Evolutionary conservation across 2,329 filamentous ascomycete genomes (phyloP).

Genomic region (Phialophora chinensis): DNA sequence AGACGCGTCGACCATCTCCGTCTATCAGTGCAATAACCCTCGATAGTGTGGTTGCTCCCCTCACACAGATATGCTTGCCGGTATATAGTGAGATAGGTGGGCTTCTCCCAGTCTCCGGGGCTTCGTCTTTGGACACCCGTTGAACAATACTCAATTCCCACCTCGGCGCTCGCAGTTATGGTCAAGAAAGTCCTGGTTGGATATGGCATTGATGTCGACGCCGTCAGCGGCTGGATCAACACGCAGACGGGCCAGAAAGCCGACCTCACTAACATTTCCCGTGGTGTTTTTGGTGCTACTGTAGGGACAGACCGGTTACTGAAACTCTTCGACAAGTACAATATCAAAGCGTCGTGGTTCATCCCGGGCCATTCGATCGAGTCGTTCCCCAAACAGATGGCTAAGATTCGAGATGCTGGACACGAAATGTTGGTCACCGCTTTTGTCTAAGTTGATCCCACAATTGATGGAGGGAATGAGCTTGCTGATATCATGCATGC

Average conservation of each 20-base stretch:
- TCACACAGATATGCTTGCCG: neutral
- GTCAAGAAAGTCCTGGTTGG: slow-evolving; percentile 32
- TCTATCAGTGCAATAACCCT: neutral
- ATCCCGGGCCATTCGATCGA: slow-evolving; percentile 65
- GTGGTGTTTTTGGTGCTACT: slow-evolving; percentile 40
- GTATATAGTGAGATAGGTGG: slow-evolving; percentile 4
- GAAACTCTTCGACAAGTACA: slow-evolving; percentile 49
- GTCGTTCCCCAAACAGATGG: slow-evolving; percentile 59
- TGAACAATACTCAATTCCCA: too few species aligned
- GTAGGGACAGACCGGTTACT: slow-evolving; percentile 44
- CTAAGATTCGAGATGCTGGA: slow-evolving; percentile 49
- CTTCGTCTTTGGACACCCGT: neutral
- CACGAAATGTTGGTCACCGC: slow-evolving; percentile 47
- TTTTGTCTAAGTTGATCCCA: neutral
- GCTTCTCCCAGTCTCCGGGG: neutral
- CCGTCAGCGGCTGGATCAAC: slow-evolving; percentile 45
- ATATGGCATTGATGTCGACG: slow-evolving; percentile 36
- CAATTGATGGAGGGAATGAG: neutral
- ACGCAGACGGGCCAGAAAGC: slow-evolving; percentile 47
- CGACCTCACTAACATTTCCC: slow-evolving; percentile 43
- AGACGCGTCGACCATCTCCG: slow-evolving; percentile 19
- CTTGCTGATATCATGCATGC: slow-evolving; percentile 20
- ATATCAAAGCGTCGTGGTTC: slow-evolving; percentile 63
- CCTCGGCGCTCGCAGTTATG: slow-evolving; percentile 13
- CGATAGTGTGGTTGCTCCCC: neutral